A percentile compares a stretch with the other conserved stretches of the same genome.
Conservation (phyloP, 1,284 basidiomycete genomes). For the Heterobasidion annosum region DNA sequence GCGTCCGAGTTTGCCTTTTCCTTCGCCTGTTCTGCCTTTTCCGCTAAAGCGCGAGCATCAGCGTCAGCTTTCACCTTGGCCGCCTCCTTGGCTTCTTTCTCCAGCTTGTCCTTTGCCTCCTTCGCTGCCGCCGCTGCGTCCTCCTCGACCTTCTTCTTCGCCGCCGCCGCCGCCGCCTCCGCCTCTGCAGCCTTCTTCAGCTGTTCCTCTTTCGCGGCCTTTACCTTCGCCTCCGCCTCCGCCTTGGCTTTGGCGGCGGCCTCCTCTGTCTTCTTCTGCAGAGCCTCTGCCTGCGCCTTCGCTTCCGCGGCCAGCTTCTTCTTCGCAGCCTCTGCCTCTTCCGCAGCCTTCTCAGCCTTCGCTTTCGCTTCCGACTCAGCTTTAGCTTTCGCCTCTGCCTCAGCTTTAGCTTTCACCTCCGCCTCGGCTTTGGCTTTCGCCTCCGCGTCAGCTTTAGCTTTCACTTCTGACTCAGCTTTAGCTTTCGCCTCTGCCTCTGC, state of each 20-base stretch:
- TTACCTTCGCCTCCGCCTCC: slow-evolving; percentile 11
- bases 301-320: not conserved
- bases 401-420: not conserved
- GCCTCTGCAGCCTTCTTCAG: slow-evolving; percentile 1
- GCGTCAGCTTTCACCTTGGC: not conserved
- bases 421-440: slow-evolving; percentile 1
- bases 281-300: slow-evolving; percentile 6
- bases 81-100: slow-evolving; percentile 2
- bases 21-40: slow-evolving; percentile 1
- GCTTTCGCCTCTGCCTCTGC: not conserved
- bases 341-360: not conserved
- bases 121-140: not conserved
- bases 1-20: not conserved
- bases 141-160: not conserved
- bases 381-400: not conserved
- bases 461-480: not conserved
- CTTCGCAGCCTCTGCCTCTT: not conserved
- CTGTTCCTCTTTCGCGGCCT: not conserved
- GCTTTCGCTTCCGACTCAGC: not conserved
- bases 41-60: not conserved
- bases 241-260: not conserved
- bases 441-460: too few species aligned
- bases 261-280: not conserved
- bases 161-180: not conserved
- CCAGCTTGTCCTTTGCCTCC: not conserved